Evolutionary conservation across 2,329 filamentous ascomycete species (phyloP).

Genomic region (Allantophomopsis lycopodina): DNA sequence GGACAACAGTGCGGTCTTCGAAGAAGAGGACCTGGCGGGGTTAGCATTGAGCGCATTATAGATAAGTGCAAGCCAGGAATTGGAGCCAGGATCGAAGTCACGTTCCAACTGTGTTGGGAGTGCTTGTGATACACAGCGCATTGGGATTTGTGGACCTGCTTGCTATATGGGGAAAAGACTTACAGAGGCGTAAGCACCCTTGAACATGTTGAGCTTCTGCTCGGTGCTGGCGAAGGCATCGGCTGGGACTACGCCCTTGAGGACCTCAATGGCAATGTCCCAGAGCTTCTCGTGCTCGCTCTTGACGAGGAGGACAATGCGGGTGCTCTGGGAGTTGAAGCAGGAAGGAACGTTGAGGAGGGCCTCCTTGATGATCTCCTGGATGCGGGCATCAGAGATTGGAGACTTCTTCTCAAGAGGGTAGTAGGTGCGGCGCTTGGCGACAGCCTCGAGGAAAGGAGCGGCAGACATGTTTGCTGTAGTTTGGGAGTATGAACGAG

Average conservation of each 20-base stretch:
- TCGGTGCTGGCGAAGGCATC: conserved; percentile 10
- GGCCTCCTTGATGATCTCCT: conserved; percentile 49
- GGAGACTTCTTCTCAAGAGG: conserved; percentile 48
- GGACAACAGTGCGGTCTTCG: conserved; percentile 58
- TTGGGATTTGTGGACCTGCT: not conserved
- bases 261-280: conserved; percentile 53
- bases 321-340: conserved; percentile 83
- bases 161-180: conserved; percentile 20
- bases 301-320: conserved; percentile 65
- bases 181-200: conserved; percentile 63
- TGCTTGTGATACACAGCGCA: not conserved
- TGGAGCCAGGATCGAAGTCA: too few species aligned
- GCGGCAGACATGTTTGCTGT: conserved; percentile 27
- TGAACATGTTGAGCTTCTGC: conserved; percentile 36
- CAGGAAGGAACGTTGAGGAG: conserved; percentile 60
- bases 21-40: conserved; percentile 61
- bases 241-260: conserved; percentile 55
- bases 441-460: conserved; percentile 41
- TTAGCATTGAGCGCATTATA: not conserved
- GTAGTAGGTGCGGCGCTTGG: conserved; percentile 62
- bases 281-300: conserved; percentile 80
- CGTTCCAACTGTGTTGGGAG: too few species aligned
- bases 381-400: conserved; percentile 41
- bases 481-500: conserved; percentile 2
- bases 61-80: not conserved